phyloP scores from a whole-genome alignment of 1,284 basidiomycete genomes.

The Ganoderma lingzhi region DNA sequence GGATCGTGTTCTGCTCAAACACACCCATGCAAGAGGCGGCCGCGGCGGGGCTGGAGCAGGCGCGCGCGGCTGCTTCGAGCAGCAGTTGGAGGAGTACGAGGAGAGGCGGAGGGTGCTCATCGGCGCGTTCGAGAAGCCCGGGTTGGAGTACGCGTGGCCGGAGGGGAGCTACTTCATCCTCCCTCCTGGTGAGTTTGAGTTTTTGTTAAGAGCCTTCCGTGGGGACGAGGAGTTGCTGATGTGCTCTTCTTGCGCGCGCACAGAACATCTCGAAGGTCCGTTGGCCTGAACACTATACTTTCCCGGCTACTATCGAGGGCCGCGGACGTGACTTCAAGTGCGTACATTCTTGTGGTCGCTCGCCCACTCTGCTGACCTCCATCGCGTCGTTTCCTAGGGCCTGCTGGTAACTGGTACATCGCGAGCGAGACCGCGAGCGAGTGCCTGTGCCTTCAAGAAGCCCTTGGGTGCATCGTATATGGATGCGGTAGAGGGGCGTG shows the following conservation, averaged over 20 bases:
- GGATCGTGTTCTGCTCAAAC: constrained; percentile 96
- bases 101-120: constrained; percentile 80
- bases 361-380: background rate
- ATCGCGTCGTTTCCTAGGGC: constrained; percentile 57
- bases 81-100: constrained; percentile 82
- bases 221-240: background rate
- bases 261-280: constrained; percentile 83
- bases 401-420: constrained; percentile 92
- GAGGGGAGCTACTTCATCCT: constrained; percentile 93
- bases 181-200: constrained; percentile 80
- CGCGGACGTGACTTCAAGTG: constrained; percentile 89
- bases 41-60: constrained; percentile 86
- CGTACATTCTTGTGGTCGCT: constrained; percentile 35
- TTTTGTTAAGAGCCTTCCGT: constrained; percentile 9
- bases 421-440: constrained; percentile 83
- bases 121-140: constrained; percentile 83
- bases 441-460: too few relatives aligned
- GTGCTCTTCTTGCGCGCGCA: constrained; percentile 4
- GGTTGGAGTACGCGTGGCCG: constrained; percentile 86
- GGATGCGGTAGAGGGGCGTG: too few relatives aligned
- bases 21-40: constrained; percentile 92
- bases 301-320: constrained; percentile 78
- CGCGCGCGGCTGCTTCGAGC: constrained; percentile 82
- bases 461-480: too few relatives aligned
- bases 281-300: constrained; percentile 84